Base-by-base conservation (phyloP, 495 filamentous ascomycete genomes). In the Aspergillus homomorphus region DNA sequence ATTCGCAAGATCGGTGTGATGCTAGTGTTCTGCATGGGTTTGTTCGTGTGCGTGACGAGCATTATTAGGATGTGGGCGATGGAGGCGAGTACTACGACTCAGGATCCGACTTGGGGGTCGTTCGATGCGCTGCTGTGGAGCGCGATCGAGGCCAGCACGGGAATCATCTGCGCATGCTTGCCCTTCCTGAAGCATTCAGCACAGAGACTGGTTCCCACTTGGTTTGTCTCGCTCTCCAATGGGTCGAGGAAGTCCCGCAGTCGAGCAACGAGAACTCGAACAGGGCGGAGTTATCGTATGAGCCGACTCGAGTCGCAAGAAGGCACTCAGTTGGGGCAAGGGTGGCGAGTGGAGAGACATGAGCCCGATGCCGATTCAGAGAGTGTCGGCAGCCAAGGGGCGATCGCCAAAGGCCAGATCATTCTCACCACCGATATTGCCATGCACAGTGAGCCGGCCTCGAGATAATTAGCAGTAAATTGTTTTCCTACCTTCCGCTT, bases 1-100 rank as follows among this genome's bases (percentile, higher is more conserved):
- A 68, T 69, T 45, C 79, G 76, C 10, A 72, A 73, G 16, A 26
- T 64, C 20, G 69, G 69, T 18, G 67, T 73, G 24, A 72, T 69
- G 57, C 22, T 78, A 3, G 69, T 71, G 8, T 64, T 80, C 59
- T 51, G 62, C 57, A 55, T 67, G 61, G 53, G 66, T 69, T 56
- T 78, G 71, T 67, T 63, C 54, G 66, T 68, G 33, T 66, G 63
- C 54, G 28, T 68, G 10, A 66, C 66, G 18, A 65, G 57, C 26
- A 57, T 68, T 43, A 52, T 63, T 44, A 70, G 72, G 14, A 64
- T 76, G 21, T 68, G 52, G 19, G 61, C 60, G 1, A 61, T 68
- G 43, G 59, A 45, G 21, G 51, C 66, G 22, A 77, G 68, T 59
- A 61, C 61, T 3, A 51, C 30, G n/a, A 61, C 61, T 4, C 30